Conservation (phyloP, 148 eudicot species). For the Persicaria tinctoria region DNA sequence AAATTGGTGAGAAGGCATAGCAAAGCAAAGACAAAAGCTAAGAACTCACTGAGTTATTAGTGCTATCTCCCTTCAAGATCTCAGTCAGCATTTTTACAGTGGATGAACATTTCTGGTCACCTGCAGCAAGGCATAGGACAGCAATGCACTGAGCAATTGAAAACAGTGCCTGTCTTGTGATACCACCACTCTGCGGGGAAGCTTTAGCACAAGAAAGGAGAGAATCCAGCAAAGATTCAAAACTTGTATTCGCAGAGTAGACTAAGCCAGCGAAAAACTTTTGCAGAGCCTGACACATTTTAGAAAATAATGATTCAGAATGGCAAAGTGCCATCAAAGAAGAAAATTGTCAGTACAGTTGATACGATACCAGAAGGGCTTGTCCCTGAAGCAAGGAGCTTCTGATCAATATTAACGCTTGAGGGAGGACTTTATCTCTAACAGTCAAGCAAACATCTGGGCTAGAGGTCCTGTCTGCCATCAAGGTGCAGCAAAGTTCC, state of each 20-base stretch:
- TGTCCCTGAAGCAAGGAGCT: slow-evolving; percentile 98
- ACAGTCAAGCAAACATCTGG: slow-evolving; percentile 71
- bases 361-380: slow-evolving; percentile 68
- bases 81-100: slow-evolving; percentile 57
- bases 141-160: slow-evolving; percentile 98
- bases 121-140: slow-evolving; percentile 96
- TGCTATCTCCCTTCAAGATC: slow-evolving; percentile 65
- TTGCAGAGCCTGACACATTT: slow-evolving; percentile 67
- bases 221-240: slow-evolving; percentile 36
- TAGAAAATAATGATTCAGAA: slow-evolving; percentile 3
- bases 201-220: slow-evolving; percentile 51
- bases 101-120: slow-evolving; percentile 38
- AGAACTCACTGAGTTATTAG: slow-evolving; percentile 57
- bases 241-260: slow-evolving; percentile 87
- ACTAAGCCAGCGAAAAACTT: slow-evolving; percentile 79
- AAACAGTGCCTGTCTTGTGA: slow-evolving; percentile 91
- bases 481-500: slow-evolving; percentile 92
- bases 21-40: not conserved
- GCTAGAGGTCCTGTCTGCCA: slow-evolving; percentile 76
- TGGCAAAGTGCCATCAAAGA: slow-evolving; percentile 11
- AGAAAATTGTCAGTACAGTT: not conserved
- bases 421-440: slow-evolving; percentile 96
- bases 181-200: slow-evolving; percentile 77
- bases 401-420: slow-evolving; percentile 66
- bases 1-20: too few relatives aligned